Evolutionary conservation across 2,329 filamentous ascomycete species (phyloP), one percentile per base, ranked within the genome.

Genomic region (Colletotrichum camelliae): DNA sequence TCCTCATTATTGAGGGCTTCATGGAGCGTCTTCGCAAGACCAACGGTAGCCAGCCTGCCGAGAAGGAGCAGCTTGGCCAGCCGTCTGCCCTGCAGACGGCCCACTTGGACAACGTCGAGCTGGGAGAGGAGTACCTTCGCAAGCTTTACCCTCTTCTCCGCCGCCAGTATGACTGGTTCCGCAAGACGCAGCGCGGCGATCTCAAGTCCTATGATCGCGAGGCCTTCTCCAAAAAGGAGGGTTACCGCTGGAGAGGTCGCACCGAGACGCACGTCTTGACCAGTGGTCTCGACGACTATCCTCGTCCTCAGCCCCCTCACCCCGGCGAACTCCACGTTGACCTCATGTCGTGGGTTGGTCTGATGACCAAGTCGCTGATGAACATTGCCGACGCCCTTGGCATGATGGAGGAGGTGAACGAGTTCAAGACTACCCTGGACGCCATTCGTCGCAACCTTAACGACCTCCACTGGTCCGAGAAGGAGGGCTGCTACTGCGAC

Each of bases 321-420:
- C 96, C 97, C 0, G 96, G 95, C 81, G 97, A 99, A 91, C 90
- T 99, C 66, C 96, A 99, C 83, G 93, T 97, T 35, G 97, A 99
- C 85, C 89, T 98, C 70, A 94, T 99, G 84, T 95, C 95, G 68
- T 99, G 97, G 97, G 94, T 99, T 86, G 97, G 96, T n/a, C 92
- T 98, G 87, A 98, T 98, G 95, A 94, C 95, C 55, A 93, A 94
- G 78, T 94, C 94, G n/a, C 91, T 99, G 70, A 90, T 92, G 80
- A 94, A 94, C 79, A 94, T 98, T 79, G 95, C 96, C 2, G 87
- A 91, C 61, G 91, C 92, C 31, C 89, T 98, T n/a, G 93, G 91
- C 62, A 91, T 96, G 78, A 85, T 86, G 0, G 96, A 98, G 39
- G 96, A 98, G 79, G 93, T 90, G 1, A 89, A 91, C 27, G 92